Percentiles rank a stretch among this genome's conserved stretches.
Conservation (phyloP, 805 yeast species). For the Candida nanaspora region DNA sequence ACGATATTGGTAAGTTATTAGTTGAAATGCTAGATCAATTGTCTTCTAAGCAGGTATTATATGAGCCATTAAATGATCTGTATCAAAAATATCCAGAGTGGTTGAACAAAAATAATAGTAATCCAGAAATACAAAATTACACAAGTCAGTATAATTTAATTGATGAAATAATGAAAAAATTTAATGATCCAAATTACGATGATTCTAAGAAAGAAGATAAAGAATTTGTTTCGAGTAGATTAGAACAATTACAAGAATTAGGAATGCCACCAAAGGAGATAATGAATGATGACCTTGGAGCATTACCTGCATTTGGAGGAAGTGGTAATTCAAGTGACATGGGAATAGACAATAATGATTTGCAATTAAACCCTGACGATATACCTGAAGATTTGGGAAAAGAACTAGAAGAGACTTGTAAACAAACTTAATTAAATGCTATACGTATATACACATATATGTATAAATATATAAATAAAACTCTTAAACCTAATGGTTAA, state of each 20-base stretch:
- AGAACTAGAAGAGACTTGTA: constrained; percentile 51
- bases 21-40: constrained; percentile 74
- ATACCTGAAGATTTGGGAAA: constrained; percentile 46
- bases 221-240: constrained; percentile 44
- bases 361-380: constrained; percentile 45
- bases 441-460: not conserved
- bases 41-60: constrained; percentile 77
- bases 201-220: constrained; percentile 40
- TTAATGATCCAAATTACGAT: constrained; percentile 57
- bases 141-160: constrained; percentile 57
- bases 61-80: constrained; percentile 82
- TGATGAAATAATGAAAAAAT: constrained; percentile 51
- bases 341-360: constrained; percentile 19
- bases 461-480: not conserved
- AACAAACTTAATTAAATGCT: constrained; percentile 23
- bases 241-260: constrained; percentile 64
- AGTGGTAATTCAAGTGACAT: constrained; percentile 22
- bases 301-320: constrained; percentile 38
- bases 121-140: constrained; percentile 37
- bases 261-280: constrained; percentile 80
- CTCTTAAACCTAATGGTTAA: not conserved
- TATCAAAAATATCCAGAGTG: constrained; percentile 66
- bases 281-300: constrained; percentile 36
- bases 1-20: constrained; percentile 46
- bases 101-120: constrained; percentile 42